Percentiles rank a stretch among this genome's conserved stretches.
Conservation (phyloP, 106 monocot genomes). For the Dactylorhiza incarnata region DNA sequence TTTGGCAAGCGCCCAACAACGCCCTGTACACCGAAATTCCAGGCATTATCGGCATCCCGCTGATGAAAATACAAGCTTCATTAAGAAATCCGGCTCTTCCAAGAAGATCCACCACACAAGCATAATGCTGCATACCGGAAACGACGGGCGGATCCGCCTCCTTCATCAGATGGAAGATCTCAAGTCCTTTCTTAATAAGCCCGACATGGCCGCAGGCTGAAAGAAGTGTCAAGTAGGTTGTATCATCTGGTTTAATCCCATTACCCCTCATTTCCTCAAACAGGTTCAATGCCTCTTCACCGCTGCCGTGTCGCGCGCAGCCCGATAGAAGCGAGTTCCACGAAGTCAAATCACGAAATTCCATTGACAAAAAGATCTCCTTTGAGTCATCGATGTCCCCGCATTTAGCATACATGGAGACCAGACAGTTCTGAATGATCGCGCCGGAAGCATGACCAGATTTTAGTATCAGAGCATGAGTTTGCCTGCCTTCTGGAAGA, state of each 20-base stretch:
- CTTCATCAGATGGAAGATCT: conserved; percentile 35
- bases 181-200: conserved; percentile 34
- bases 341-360: conserved; percentile 37
- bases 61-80: conserved; percentile 34
- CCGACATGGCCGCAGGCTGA: conserved; percentile 52
- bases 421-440: conserved; percentile 43
- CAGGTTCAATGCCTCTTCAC: conserved; percentile 34
- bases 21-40: conserved; percentile 38
- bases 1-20: conserved; percentile 39
- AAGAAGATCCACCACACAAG: conserved; percentile 58
- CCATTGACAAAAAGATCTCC: conserved; percentile 27
- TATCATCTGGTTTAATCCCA: conserved; percentile 18
- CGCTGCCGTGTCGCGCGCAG: conserved; percentile 39
- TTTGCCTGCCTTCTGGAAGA: conserved; percentile 43
- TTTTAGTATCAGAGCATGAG: conserved; percentile 43
- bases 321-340: conserved; percentile 48
- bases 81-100: conserved; percentile 39
- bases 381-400: conserved; percentile 33
- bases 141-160: not conserved
- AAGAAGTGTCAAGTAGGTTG: conserved; percentile 40
- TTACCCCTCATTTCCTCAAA: conserved; percentile 34
- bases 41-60: conserved; percentile 37
- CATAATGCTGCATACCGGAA: conserved; percentile 37
- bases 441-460: conserved; percentile 17
- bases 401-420: conserved; percentile 55